Base-by-base conservation (phyloP, 2,329 filamentous ascomycete genomes). In the Uncinocarpus reesii region DNA sequence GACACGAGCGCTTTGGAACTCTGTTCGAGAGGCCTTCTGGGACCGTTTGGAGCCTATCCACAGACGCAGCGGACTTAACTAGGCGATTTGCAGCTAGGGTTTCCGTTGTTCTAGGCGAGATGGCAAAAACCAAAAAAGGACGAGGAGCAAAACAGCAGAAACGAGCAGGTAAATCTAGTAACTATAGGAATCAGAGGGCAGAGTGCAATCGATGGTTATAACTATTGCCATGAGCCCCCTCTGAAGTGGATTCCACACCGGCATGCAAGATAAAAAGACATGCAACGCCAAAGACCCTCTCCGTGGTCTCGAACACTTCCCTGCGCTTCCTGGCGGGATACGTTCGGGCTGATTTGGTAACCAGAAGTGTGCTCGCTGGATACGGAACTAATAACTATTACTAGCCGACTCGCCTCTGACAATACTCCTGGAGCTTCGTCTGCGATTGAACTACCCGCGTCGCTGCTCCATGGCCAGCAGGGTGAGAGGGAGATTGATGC, bases 31-130 rank as follows among this genome's bases (percentile, higher is more conserved):
- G 29, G 34, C 15, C 10, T 23, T 11, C 18, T 28, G 45, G 45
- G 26, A 26, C 45, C 45, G 45, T 35, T 34, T 47, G 28, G 36
- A 48, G 45, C 28, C 45, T 48, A 42, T n/a, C n/a, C n/a, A n/a
- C n/a, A n/a, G n/a, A n/a, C n/a, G n/a, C n/a, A n/a, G n/a, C n/a
- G 34, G 35, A 37, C 15, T 34, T 37, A 7, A 20, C n/a, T 31
- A 3, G 16, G 6, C 43, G 35, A 31, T 40, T 40, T 40, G 44
- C 44, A 23, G 44, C 44, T 24, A 47, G 24, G 44, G 36, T 20
- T 42, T 31, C 7, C 2, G 16, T 7, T 2, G 28, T 16, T 28
- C 38, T 24, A 42, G 23, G 38, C 20, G 8, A 42, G 11, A 7
- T 7, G n/a, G 13, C 7, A 28, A 29, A 29, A 29, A 11, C 10